Percentiles rank a stretch among this genome's conserved stretches.
Conservation (phyloP, 1,139 yeast species). For the Candida tetrigidarum region DNA sequence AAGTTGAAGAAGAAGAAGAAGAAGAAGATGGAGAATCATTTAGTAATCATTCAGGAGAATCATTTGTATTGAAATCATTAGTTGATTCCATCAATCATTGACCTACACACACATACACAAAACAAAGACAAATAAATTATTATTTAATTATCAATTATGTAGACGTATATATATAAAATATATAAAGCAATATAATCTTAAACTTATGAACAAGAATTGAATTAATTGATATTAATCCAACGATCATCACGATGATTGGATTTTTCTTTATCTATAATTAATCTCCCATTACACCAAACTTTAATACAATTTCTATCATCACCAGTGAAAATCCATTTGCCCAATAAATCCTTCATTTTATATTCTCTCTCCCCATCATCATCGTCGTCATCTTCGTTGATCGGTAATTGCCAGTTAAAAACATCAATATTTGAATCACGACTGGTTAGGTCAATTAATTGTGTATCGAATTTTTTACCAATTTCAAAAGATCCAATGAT, state of each 20-base stretch:
- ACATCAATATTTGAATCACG: constrained; percentile 66
- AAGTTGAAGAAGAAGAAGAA: constrained; percentile 3
- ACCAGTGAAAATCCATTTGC: constrained; percentile 94
- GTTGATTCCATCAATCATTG: constrained; percentile 48
- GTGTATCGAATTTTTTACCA: constrained; percentile 87
- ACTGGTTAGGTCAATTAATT: constrained; percentile 64
- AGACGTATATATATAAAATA: background rate
- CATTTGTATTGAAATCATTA: constrained; percentile 44
- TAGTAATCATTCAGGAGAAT: constrained; percentile 28
- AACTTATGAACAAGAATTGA: too few relatives aligned
- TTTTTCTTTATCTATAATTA: constrained; percentile 49
- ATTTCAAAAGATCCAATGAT: constrained; percentile 70
- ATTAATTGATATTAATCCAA: constrained; percentile 3
- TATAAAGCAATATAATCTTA: too few relatives aligned
- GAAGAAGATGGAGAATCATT: constrained; percentile 5
- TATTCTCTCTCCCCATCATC: constrained; percentile 17
- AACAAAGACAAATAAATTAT: background rate
- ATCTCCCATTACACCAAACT: constrained; percentile 85
- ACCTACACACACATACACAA: background rate
- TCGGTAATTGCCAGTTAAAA: constrained; percentile 67
- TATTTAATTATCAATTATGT: constrained; percentile 4
- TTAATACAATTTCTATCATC: constrained; percentile 84
- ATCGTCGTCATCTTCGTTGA: background rate
- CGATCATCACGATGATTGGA: constrained; percentile 10
- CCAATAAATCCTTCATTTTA: constrained; percentile 57